Conservation (phyloP, 2,329 filamentous ascomycete genomes). For the Penicillium frequentans region DNA sequence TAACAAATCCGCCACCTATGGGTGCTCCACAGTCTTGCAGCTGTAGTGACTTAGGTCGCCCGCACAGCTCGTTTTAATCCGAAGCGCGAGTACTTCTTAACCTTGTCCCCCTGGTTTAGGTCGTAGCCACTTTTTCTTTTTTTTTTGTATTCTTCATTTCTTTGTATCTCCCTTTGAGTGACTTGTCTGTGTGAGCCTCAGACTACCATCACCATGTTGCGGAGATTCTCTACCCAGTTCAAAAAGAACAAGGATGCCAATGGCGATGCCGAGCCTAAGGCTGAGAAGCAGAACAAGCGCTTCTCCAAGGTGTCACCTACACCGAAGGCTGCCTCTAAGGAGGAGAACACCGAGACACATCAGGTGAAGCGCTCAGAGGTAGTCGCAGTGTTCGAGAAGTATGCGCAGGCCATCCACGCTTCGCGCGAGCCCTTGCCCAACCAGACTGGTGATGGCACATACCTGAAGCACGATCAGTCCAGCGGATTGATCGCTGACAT, state of each 20-base stretch:
- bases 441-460: slow-evolving; percentile 64
- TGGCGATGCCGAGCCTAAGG: slow-evolving; percentile 34
- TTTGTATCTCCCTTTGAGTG: slow-evolving; percentile 9
- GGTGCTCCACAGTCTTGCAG: slow-evolving; percentile 25
- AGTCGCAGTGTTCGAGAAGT: slow-evolving; percentile 43
- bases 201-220: slow-evolving; percentile 36
- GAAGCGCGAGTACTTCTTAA: slow-evolving; percentile 8
- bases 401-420: slow-evolving; percentile 51
- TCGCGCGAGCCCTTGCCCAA: slow-evolving; percentile 64
- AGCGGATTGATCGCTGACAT: slow-evolving; percentile 59
- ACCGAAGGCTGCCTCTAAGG: slow-evolving; percentile 23
- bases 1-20: slow-evolving; percentile 25
- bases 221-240: slow-evolving; percentile 41
- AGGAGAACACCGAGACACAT: slow-evolving; percentile 25
- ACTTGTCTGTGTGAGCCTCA: slow-evolving; percentile 11
- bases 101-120: slow-evolving; percentile 12
- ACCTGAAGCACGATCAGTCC: slow-evolving; percentile 52
- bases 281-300: slow-evolving; percentile 32
- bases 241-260: slow-evolving; percentile 38
- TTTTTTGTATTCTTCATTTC: slow-evolving; percentile 5
- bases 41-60: slow-evolving; percentile 17
- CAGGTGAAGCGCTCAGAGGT: slow-evolving; percentile 42
- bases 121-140: slow-evolving; percentile 8
- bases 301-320: slow-evolving; percentile 32
- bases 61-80: slow-evolving; percentile 24